These are phyloP conservation scores for Teratosphaeria nubilosa DNA, from an alignment of 2,329 filamentous ascomycete species.

Conservation along the genomic window DNA sequence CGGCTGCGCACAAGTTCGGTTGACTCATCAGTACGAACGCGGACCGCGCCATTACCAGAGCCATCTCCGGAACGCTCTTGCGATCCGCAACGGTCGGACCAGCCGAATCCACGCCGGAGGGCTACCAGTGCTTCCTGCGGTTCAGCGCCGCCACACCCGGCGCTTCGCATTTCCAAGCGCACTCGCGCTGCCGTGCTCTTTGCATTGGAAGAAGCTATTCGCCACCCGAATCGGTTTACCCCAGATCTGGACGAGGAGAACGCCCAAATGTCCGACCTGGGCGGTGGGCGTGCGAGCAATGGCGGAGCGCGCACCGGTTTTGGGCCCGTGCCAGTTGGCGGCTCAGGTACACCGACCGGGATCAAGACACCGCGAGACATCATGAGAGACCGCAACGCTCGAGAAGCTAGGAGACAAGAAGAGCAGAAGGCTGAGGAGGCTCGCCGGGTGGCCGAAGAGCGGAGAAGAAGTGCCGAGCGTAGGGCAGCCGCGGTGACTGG, in stretches of 20 bases:
- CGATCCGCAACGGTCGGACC: conserved; percentile 18
- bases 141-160: conserved; percentile 39
- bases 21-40: conserved; percentile 25
- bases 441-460: conserved; percentile 40
- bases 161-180: conserved; percentile 64
- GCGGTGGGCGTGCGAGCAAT: conserved; percentile 49
- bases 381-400: conserved; percentile 74
- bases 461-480: conserved; percentile 47
- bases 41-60: neutral
- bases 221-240: conserved; percentile 72
- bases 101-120: conserved; percentile 23
- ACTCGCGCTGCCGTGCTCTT: conserved; percentile 87
- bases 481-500: conserved; percentile 37
- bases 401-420: conserved; percentile 60
- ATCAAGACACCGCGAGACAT: conserved; percentile 82
- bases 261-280: conserved; percentile 83
- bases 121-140: conserved; percentile 22
- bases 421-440: conserved; percentile 42
- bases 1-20: conserved; percentile 35
- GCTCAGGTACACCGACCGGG: conserved; percentile 41
- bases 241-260: conserved; percentile 77
- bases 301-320: conserved; percentile 42
- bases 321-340: conserved; percentile 43
- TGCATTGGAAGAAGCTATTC: conserved; percentile 80
- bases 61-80: conserved; percentile 5